These are phyloP conservation scores for Citrus sinensis DNA, from an alignment of 345 rosid species.

Conservation along the genomic window DVS_A1.0 CM039169.1:30941501-30942000, in stretches of 20 bases:
- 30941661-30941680: neutral
- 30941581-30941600: neutral
- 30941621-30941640: neutral
- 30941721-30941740: neutral
- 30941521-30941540: neutral
- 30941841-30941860: neutral
- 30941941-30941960: neutral
- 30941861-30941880: neutral
- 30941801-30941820: neutral
- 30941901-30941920: too few species aligned
- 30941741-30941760: neutral
- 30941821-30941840: neutral
- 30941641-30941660: too few species aligned
- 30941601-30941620: neutral
- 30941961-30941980: neutral
- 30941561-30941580: neutral
- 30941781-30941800: neutral
- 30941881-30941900: neutral
- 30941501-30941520: neutral
- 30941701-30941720: neutral
- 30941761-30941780: neutral
- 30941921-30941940: neutral
- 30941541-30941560: neutral
- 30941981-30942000: neutral
- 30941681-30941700: neutral